Conservation (phyloP, 2,329 filamentous ascomycete species). For the Ophiocordyceps camponoti-floridani region DNA sequence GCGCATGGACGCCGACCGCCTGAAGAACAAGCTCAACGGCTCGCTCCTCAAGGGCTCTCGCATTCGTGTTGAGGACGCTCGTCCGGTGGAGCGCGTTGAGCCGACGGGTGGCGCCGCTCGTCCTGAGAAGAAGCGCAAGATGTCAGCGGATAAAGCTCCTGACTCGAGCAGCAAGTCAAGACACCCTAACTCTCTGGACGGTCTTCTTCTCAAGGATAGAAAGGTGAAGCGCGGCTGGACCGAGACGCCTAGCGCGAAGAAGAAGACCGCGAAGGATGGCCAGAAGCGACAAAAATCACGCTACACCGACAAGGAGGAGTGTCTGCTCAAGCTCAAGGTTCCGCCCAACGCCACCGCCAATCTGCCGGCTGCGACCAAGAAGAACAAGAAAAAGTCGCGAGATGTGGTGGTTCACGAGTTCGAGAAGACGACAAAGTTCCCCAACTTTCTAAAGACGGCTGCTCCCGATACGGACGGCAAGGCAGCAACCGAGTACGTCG, state of each 20-base stretch:
- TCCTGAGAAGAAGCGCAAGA: constrained; percentile 13
- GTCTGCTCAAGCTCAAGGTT: constrained; percentile 68
- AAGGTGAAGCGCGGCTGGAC: constrained; percentile 86
- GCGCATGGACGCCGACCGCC: constrained; percentile 63
- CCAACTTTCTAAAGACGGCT: constrained; percentile 54
- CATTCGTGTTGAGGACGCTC: constrained; percentile 68
- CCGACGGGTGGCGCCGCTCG: constrained; percentile 15
- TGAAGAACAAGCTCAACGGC: constrained; percentile 83
- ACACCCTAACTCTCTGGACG: constrained; percentile 34
- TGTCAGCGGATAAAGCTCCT: constrained; percentile 17
- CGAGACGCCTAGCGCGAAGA: constrained; percentile 36
- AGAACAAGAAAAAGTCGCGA: constrained; percentile 28
- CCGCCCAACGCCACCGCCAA: constrained; percentile 29
- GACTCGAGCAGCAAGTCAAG: constrained; percentile 20
- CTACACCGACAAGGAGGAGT: constrained; percentile 65
- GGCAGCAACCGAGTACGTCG: constrained; percentile 44
- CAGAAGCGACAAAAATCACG: constrained; percentile 50
- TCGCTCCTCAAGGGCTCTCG: constrained; percentile 70
- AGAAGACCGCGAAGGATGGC: constrained; percentile 29
- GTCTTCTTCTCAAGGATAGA: constrained; percentile 55
- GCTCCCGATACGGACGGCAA: constrained; percentile 14
- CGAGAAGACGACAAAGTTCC: constrained; percentile 64
- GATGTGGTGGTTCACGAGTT: constrained; percentile 76
- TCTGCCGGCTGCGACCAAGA: constrained; percentile 21
- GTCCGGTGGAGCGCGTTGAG: constrained; percentile 28